Evolutionary conservation across 2,329 filamentous ascomycete species (phyloP).

Genomic region (Pestalotiopsis sp.): DNA sequence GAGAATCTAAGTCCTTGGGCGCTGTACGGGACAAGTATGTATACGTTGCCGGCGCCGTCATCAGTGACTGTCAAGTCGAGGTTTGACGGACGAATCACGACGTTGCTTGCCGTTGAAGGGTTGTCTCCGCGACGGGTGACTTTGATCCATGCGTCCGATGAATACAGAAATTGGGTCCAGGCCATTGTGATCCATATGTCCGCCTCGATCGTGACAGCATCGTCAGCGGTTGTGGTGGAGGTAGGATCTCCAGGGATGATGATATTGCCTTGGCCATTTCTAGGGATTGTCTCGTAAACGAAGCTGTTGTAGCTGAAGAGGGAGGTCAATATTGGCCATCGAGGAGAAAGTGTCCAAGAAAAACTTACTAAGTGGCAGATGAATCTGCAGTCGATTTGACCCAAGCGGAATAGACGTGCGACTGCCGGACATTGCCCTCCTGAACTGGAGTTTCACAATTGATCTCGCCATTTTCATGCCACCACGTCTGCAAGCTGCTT

Average conservation of each 20-base stretch:
- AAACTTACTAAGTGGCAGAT: constrained; percentile 14
- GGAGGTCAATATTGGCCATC: not conserved
- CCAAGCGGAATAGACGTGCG: constrained; percentile 19
- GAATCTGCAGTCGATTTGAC: constrained; percentile 9
- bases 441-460: constrained; percentile 18
- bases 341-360: not conserved
- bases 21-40: constrained; percentile 30
- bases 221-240: constrained; percentile 22
- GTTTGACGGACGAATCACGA: constrained; percentile 31
- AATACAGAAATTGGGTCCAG: constrained; percentile 36
- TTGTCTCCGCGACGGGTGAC: constrained; percentile 21
- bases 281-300: constrained; percentile 37
- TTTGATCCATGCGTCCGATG: constrained; percentile 26
- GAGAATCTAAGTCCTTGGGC: constrained; percentile 31
- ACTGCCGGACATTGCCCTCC: constrained; percentile 19
- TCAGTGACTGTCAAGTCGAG: constrained; percentile 24
- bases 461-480: constrained; percentile 19
- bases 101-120: constrained; percentile 22
- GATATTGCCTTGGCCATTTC: constrained; percentile 37
- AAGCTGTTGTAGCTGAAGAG: constrained; percentile 29
- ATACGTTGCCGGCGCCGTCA: constrained; percentile 21
- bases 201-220: constrained; percentile 33
- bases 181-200: constrained; percentile 35
- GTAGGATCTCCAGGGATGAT: constrained; percentile 20
- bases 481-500: constrained; percentile 18